Evolutionary conservation across 495 filamentous ascomycete genomes (phyloP).

Genomic region (Pseudoneurospora amorphoporcata): DNA sequence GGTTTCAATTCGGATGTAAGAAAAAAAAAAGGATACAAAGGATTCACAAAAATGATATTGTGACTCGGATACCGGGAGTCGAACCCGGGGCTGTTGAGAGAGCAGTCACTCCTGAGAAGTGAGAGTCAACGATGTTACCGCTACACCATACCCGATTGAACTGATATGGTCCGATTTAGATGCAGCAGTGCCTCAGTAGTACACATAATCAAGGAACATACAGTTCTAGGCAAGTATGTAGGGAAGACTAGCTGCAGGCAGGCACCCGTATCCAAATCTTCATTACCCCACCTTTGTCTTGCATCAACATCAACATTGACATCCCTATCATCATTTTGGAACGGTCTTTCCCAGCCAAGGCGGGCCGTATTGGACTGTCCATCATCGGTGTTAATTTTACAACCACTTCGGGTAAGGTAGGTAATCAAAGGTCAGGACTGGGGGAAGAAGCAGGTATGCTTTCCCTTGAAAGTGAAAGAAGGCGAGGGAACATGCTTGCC

Average conservation of each 20-base stretch:
- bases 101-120: not conserved
- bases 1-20: not conserved
- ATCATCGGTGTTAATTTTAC: no score
- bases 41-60: not conserved
- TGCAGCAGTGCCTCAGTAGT: not conserved
- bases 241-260: no score
- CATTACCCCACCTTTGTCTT: not conserved
- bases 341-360: no score
- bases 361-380: no score
- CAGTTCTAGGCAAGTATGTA: no score
- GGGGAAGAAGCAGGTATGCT: not conserved
- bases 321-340: no score
- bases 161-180: not conserved
- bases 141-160: not conserved
- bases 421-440: no score
- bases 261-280: not conserved
- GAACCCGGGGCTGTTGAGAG: not conserved
- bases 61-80: not conserved
- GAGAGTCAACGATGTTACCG: not conserved
- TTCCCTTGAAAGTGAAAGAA: not conserved
- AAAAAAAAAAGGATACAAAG: not conserved
- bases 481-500: not conserved
- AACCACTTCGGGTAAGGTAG: no score
- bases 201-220: not conserved
- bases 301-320: not conserved